Evolutionary conservation across 2,329 filamentous ascomycete species (phyloP).

Genomic region (Fusarium paranaense): DNA sequence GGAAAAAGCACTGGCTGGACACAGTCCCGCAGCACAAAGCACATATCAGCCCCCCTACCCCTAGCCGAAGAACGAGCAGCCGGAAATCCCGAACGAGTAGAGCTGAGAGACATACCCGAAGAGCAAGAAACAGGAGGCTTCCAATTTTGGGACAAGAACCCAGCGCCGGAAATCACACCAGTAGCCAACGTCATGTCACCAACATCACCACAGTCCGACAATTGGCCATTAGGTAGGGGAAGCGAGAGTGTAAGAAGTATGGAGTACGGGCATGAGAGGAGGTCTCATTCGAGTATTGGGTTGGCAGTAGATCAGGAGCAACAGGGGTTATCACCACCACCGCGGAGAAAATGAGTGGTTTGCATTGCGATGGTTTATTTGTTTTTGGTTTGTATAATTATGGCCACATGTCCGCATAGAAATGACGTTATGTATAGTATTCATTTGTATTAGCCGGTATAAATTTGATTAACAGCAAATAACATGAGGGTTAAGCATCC

Average conservation of each 20-base stretch:
- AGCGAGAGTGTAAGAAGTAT: constrained; percentile 30
- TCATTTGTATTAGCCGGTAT: neutral
- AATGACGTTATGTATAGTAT: constrained; percentile 1
- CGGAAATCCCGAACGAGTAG: constrained; percentile 21
- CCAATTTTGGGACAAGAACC: constrained; percentile 29
- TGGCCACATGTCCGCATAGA: constrained; percentile 4
- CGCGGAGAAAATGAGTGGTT: constrained; percentile 26
- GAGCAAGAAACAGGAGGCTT: constrained; percentile 27
- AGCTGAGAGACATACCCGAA: constrained; percentile 38
- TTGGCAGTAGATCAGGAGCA: constrained; percentile 39
- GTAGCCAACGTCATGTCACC: constrained; percentile 1
- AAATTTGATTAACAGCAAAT: neutral
- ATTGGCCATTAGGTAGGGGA: constrained; percentile 29
- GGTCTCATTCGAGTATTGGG: constrained; percentile 33
- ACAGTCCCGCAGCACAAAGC: constrained; percentile 37
- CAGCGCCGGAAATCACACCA: constrained; percentile 2
- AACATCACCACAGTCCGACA: constrained; percentile 22
- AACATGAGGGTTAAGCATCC: neutral
- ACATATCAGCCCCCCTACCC: constrained; percentile 21
- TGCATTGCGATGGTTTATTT: neutral
- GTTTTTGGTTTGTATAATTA: constrained; percentile 22
- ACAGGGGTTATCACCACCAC: constrained; percentile 40
- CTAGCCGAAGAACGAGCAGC: constrained; percentile 2
- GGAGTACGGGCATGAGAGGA: constrained; percentile 20
- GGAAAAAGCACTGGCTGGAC: constrained; percentile 37